A percentile compares a stretch with the other conserved stretches of the same genome.
Evolutionary conservation across 1,284 basidiomycete genomes (phyloP).

Genomic region (Porodaedalea pini): DNA sequence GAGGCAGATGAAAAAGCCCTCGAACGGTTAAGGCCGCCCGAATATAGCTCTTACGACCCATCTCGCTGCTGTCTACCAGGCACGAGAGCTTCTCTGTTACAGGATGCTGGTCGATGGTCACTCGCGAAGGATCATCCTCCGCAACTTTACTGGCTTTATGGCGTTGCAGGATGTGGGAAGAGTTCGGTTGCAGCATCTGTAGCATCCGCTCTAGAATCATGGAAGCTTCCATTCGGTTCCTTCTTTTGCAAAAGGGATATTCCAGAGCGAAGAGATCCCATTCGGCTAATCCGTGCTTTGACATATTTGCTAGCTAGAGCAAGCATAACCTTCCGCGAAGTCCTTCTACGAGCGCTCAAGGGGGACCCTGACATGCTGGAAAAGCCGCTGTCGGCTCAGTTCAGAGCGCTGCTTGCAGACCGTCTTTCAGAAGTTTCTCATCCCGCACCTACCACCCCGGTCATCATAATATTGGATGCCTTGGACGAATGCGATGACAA

Average conservation of each 20-base stretch:
- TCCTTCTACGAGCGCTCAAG: not conserved
- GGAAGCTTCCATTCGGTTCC: not conserved
- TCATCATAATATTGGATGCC: constrained; percentile 5
- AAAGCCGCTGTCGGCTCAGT: not conserved
- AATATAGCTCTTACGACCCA: no score
- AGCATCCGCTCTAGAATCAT: not conserved
- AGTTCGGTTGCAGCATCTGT: constrained; percentile 4
- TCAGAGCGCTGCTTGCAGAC: not conserved
- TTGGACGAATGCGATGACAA: constrained; percentile 6
- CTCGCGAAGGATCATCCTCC: not conserved
- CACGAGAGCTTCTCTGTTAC: not conserved
- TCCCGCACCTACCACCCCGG: not conserved
- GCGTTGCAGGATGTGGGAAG: constrained; percentile 10
- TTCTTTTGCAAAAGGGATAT: constrained; percentile 12
- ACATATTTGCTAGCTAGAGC: not conserved
- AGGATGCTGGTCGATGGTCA: not conserved
- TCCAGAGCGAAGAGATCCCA: not conserved
- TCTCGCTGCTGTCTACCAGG: not conserved
- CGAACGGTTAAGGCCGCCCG: no score
- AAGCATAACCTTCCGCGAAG: not conserved
- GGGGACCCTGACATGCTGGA: not conserved
- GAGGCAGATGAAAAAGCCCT: no score
- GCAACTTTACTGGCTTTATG: constrained; percentile 4
- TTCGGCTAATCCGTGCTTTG: not conserved
- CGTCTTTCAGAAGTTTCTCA: not conserved